Conservation (phyloP, 2,329 filamentous ascomycete genomes). For the Nigrospora oryzae region DNA sequence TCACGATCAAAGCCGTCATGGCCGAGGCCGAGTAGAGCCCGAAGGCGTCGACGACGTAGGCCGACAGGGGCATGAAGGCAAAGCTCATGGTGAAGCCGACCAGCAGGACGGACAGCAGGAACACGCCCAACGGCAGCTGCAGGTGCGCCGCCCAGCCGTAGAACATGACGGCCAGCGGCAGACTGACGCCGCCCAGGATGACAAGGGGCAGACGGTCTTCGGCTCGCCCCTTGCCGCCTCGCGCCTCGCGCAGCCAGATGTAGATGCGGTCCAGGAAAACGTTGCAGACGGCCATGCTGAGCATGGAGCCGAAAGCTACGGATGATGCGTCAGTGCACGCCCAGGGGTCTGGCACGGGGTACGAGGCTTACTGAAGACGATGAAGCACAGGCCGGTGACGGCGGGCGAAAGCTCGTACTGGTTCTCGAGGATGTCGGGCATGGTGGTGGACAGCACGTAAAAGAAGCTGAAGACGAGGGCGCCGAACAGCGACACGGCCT, state of each 20-base stretch:
- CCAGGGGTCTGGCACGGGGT: background rate
- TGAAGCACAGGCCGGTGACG: slow-evolving; percentile 41
- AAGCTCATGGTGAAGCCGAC: slow-evolving; percentile 38
- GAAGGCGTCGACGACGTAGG: slow-evolving; percentile 50
- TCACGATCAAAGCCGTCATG: slow-evolving; percentile 47
- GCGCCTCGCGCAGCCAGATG: slow-evolving; percentile 30
- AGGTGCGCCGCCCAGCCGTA: slow-evolving; percentile 45
- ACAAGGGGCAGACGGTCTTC: slow-evolving; percentile 46
- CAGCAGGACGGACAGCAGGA: slow-evolving; percentile 34
- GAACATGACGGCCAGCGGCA: slow-evolving; percentile 33
- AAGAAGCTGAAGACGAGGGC: slow-evolving; percentile 41
- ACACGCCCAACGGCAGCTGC: slow-evolving; percentile 28
- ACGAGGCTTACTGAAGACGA: slow-evolving; percentile 40
- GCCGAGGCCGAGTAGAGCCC: slow-evolving; percentile 48
- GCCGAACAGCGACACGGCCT: slow-evolving; percentile 35
- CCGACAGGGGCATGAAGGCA: slow-evolving; percentile 38
- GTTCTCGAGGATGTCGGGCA: slow-evolving; percentile 39
- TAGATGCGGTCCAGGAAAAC: slow-evolving; percentile 43
- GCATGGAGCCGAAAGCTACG: slow-evolving; percentile 36
- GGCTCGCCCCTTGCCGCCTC: slow-evolving; percentile 33
- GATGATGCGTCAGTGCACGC: slow-evolving; percentile 4
- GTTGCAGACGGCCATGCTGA: slow-evolving; percentile 42
- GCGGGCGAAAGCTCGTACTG: slow-evolving; percentile 41
- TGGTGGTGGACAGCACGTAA: slow-evolving; percentile 44
- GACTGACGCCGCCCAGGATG: slow-evolving; percentile 33